Conservation (phyloP, 2,329 filamentous ascomycete species). For the Ceratocystis cacaofunesta region DNA sequence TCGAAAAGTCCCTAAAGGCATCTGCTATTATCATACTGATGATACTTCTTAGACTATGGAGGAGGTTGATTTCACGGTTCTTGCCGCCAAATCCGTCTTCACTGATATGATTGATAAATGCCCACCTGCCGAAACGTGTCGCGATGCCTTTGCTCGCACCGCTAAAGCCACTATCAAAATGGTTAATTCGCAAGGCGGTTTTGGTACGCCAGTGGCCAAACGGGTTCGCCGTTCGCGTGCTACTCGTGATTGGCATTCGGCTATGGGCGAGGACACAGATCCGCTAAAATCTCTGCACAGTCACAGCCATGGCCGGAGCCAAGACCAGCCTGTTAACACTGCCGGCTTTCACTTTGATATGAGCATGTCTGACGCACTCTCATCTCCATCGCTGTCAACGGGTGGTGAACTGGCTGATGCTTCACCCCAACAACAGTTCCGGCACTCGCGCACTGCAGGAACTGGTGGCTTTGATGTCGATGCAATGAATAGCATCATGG, state of each 20-base stretch:
- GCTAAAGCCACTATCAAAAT: conserved; percentile 91
- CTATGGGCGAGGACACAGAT: conserved; percentile 19
- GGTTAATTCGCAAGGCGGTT: conserved; percentile 76
- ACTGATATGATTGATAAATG: conserved; percentile 88
- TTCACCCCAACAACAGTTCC: conserved; percentile 22
- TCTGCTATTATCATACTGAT: conserved; percentile 20
- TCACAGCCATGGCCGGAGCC: background rate
- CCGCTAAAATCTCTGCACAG: conserved; percentile 17
- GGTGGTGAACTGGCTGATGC: conserved; percentile 27
- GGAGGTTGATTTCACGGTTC: conserved; percentile 92
- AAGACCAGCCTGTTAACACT: too few species aligned
- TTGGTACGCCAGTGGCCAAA: conserved; percentile 35
- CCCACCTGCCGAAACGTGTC: conserved; percentile 83
- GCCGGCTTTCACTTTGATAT: conserved; percentile 24
- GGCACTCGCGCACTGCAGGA: conserved; percentile 19
- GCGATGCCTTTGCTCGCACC: conserved; percentile 88
- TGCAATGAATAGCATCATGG: background rate
- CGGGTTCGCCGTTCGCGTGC: conserved; percentile 20
- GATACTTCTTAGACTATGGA: conserved; percentile 53
- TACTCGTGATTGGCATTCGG: conserved; percentile 23
- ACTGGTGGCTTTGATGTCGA: conserved; percentile 4
- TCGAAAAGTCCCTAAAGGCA: background rate
- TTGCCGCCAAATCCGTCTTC: conserved; percentile 84
- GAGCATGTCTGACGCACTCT: conserved; percentile 27
- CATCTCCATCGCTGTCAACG: conserved; percentile 29